A percentile compares a stretch with the other conserved stretches of the same genome.
Conservation (phyloP, 202 grass and related monocot species). For the Panicum virgatum region DNA sequence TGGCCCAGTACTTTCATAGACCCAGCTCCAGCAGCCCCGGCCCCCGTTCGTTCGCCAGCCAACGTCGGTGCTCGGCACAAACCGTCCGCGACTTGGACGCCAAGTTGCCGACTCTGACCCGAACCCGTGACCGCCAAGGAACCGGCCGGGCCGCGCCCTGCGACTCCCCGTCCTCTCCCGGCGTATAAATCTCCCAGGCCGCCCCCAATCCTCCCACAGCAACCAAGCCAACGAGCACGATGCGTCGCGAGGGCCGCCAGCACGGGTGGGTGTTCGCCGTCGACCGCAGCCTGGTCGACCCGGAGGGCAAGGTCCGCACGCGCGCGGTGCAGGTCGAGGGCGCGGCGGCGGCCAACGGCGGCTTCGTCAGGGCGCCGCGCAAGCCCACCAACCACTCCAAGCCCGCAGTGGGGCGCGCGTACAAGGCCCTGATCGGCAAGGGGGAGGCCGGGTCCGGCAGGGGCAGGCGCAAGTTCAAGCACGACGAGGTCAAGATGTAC, state of each 20-base stretch:
- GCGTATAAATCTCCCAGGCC: not conserved
- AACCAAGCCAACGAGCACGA: not conserved
- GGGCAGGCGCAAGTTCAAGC: conserved; percentile 32
- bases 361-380: conserved; percentile 11
- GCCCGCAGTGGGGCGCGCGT: not conserved
- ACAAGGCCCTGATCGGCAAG: conserved; percentile 13
- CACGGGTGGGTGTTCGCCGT: conserved; percentile 40
- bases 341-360: conserved; percentile 21
- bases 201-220: not conserved
- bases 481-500: conserved; percentile 32
- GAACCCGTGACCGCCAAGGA: conserved; percentile 14
- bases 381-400: conserved; percentile 39
- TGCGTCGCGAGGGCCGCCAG: conserved; percentile 38
- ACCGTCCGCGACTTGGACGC: not conserved
- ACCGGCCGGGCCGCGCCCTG: not conserved
- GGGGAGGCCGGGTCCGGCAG: not conserved
- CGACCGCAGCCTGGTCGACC: conserved; percentile 14
- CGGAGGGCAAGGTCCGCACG: not conserved
- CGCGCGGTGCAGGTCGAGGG: conserved; percentile 3
- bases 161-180: not conserved
- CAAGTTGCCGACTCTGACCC: not conserved
- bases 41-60: not conserved
- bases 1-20: not conserved
- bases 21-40: not conserved
- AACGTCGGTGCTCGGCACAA: not conserved